phyloP scores from a whole-genome alignment of 305 asterid species.

The Fraxinus platypoda region DNA sequence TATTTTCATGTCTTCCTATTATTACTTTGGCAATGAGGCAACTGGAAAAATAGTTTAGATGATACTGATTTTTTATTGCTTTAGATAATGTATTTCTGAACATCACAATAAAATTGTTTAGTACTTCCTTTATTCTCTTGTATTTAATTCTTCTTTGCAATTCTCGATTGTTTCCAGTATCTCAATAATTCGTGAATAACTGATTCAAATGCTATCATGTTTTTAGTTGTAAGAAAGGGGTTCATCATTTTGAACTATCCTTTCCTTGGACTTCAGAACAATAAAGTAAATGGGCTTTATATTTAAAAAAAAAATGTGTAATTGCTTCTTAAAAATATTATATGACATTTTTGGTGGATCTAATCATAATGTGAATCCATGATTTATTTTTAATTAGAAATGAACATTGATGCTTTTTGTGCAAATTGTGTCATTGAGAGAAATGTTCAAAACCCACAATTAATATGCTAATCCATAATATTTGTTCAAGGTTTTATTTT shows the following conservation, averaged over 20 bases:
- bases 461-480: background rate
- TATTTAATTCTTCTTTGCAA: background rate
- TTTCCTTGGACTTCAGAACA: background rate
- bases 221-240: background rate
- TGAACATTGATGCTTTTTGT: background rate
- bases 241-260: background rate
- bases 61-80: background rate
- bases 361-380: background rate
- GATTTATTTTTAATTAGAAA: background rate
- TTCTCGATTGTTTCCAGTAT: background rate
- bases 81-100: background rate
- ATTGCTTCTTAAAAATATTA: background rate
- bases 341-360: background rate
- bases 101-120: background rate
- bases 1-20: background rate
- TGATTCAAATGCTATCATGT: background rate
- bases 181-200: background rate
- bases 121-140: background rate
- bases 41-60: background rate
- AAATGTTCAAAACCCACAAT: background rate
- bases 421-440: background rate
- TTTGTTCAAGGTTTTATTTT: slow-evolving; percentile 13
- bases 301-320: background rate
- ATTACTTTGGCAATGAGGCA: background rate
- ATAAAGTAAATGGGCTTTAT: background rate